These are phyloP conservation scores for Boletellus deceptivus DNA, from an alignment of 1,284 basidiomycete genomes.

Conservation along the genomic window DNA sequence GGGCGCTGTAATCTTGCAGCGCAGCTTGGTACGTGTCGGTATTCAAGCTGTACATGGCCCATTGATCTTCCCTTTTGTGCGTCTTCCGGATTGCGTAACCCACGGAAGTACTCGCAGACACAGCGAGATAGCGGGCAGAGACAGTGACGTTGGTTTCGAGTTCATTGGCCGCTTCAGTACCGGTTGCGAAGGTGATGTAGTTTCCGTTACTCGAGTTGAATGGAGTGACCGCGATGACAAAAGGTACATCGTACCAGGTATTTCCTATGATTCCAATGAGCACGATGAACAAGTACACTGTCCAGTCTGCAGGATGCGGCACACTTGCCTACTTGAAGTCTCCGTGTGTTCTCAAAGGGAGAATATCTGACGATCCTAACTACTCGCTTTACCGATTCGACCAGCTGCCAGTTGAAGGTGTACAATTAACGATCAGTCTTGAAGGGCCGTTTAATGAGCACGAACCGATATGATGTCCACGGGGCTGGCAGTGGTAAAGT, in stretches of 20 bases:
- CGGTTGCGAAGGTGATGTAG: background rate
- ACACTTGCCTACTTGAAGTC: background rate
- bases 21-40: slow-evolving; percentile 2
- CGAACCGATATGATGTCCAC: background rate
- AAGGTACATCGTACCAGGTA: background rate
- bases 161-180: background rate
- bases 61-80: slow-evolving; percentile 6
- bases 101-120: background rate
- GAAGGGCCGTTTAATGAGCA: background rate
- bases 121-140: background rate
- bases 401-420: background rate
- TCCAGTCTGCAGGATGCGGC: background rate
- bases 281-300: background rate
- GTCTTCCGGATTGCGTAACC: slow-evolving; percentile 1
- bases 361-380: background rate
- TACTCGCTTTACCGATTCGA: background rate
- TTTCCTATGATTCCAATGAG: too few relatives aligned
- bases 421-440: too few relatives aligned
- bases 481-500: background rate
- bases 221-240: background rate
- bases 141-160: background rate
- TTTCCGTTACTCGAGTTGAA: background rate
- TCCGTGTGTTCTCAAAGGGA: background rate
- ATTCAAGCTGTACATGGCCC: slow-evolving; percentile 10
- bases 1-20: slow-evolving; percentile 1